Conservation (phyloP, 805 yeast genomes). For the Cyberlindnera amylophila region DNA sequence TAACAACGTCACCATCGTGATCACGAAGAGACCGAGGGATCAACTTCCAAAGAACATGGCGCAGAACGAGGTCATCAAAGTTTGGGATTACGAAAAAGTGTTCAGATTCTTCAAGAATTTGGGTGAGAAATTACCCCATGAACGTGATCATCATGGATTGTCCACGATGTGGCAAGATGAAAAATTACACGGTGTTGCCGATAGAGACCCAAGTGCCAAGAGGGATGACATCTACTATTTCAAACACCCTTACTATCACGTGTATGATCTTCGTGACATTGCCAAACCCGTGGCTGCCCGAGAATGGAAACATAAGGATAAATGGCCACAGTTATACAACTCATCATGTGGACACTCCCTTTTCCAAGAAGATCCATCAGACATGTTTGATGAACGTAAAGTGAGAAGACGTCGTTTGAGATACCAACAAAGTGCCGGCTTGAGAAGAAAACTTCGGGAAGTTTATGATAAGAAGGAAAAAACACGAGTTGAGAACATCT, state of each 20-base stretch:
- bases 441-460: slow-evolving; percentile 33
- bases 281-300: slow-evolving; percentile 77
- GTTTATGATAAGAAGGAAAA: slow-evolving; percentile 12
- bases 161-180: slow-evolving; percentile 77
- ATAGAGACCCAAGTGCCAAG: slow-evolving; percentile 80
- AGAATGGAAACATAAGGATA: slow-evolving; percentile 61
- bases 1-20: slow-evolving; percentile 62
- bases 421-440: slow-evolving; percentile 33
- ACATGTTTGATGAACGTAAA: slow-evolving; percentile 36
- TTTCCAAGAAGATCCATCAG: slow-evolving; percentile 59
- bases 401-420: slow-evolving; percentile 30
- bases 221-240: slow-evolving; percentile 84
- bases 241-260: slow-evolving; percentile 66
- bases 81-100: slow-evolving; percentile 87
- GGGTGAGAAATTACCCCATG: slow-evolving; percentile 34
- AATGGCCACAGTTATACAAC: slow-evolving; percentile 57
- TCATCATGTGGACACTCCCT: slow-evolving; percentile 74
- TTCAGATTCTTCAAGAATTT: slow-evolving; percentile 70
- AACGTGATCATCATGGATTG: slow-evolving; percentile 33
- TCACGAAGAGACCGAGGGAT: slow-evolving; percentile 56
- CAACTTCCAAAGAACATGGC: slow-evolving; percentile 47
- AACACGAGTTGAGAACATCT: too few relatives aligned
- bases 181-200: slow-evolving; percentile 79
- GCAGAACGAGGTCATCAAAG: slow-evolving; percentile 39
- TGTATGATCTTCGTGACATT: slow-evolving; percentile 74